Conservation (phyloP, 1,139 yeast genomes). For the Scheffersomyces quercinus region DNA sequence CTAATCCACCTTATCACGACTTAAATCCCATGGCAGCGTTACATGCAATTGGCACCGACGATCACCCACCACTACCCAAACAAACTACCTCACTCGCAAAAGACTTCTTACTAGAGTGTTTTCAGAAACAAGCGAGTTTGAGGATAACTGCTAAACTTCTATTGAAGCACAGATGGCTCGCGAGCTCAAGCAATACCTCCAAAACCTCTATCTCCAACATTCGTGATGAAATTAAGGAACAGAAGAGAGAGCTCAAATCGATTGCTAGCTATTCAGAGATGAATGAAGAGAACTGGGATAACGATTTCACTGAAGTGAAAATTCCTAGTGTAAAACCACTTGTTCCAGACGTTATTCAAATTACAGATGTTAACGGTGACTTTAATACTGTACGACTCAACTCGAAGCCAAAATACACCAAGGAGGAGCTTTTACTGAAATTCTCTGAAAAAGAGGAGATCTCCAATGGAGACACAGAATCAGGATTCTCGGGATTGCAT, state of each 20-base stretch:
- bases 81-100: slow-evolving; percentile 52
- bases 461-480: slow-evolving; percentile 15
- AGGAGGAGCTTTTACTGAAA: slow-evolving; percentile 30
- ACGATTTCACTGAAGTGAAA: slow-evolving; percentile 28
- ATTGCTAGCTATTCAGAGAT: slow-evolving; percentile 28
- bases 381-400: slow-evolving; percentile 5
- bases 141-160: slow-evolving; percentile 60
- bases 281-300: slow-evolving; percentile 39
- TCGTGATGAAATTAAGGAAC: slow-evolving; percentile 5
- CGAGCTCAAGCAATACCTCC: slow-evolving; percentile 15
- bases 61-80: slow-evolving; percentile 75
- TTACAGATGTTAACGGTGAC: not conserved
- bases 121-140: slow-evolving; percentile 69
- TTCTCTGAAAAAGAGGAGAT: slow-evolving; percentile 30
- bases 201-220: slow-evolving; percentile 1
- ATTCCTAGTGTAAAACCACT: slow-evolving; percentile 9
- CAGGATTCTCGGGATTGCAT: slow-evolving; percentile 6
- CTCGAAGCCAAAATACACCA: slow-evolving; percentile 14
- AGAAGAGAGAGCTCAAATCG: slow-evolving; percentile 17
- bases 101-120: slow-evolving; percentile 74
- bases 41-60: slow-evolving; percentile 89
- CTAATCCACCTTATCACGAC: slow-evolving; percentile 84
- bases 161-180: slow-evolving; percentile 64
- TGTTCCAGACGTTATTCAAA: slow-evolving; percentile 2
- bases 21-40: slow-evolving; percentile 83